Evolutionary conservation across 1,284 basidiomycete genomes (phyloP).

Genomic region (Rhizopogon parksii): DNA sequence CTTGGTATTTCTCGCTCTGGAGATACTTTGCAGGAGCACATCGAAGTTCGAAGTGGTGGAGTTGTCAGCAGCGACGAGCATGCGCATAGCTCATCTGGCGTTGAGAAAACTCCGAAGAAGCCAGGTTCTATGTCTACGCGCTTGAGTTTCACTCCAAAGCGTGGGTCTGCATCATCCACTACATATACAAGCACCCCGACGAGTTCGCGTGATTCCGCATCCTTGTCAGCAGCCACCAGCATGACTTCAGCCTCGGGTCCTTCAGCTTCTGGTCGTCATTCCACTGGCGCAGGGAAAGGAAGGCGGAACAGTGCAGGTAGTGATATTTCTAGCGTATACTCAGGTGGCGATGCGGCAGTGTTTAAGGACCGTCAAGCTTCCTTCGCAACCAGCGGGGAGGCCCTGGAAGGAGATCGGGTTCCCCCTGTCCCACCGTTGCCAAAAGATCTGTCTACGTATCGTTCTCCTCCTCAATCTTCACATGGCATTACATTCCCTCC

Average conservation of each 20-base stretch:
- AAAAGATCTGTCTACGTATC: slow-evolving; percentile 79
- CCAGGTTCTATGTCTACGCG: slow-evolving; percentile 45
- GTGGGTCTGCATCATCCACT: slow-evolving; percentile 83
- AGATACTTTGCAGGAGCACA: slow-evolving; percentile 31
- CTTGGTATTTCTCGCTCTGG: slow-evolving; percentile 27
- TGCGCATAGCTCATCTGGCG: slow-evolving; percentile 30
- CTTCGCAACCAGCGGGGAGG: slow-evolving; percentile 48
- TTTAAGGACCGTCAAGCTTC: slow-evolving; percentile 63
- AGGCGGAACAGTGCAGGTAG: slow-evolving; percentile 81
- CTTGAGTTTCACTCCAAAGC: slow-evolving; percentile 72
- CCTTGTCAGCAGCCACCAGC: slow-evolving; percentile 69
- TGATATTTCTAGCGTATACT: slow-evolving; percentile 72
- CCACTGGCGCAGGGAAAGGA: slow-evolving; percentile 42
- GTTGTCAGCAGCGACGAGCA: slow-evolving; percentile 48
- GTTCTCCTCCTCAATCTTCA: slow-evolving; percentile 57
- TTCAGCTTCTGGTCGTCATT: slow-evolving; percentile 63
- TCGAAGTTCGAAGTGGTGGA: slow-evolving; percentile 34
- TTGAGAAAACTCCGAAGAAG: slow-evolving; percentile 65
- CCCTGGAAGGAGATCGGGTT: slow-evolving; percentile 56
- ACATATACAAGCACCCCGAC: slow-evolving; percentile 72
- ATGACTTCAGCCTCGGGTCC: slow-evolving; percentile 65
- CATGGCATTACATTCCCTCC: slow-evolving; percentile 45
- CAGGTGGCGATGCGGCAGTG: slow-evolving; percentile 48
- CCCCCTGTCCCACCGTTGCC: slow-evolving; percentile 96
- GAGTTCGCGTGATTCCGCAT: slow-evolving; percentile 78